These are phyloP conservation scores for Cylindrotheca closterium DNA, from an alignment of 108 stramenopile genomes.

Conservation along the genomic window DNA sequence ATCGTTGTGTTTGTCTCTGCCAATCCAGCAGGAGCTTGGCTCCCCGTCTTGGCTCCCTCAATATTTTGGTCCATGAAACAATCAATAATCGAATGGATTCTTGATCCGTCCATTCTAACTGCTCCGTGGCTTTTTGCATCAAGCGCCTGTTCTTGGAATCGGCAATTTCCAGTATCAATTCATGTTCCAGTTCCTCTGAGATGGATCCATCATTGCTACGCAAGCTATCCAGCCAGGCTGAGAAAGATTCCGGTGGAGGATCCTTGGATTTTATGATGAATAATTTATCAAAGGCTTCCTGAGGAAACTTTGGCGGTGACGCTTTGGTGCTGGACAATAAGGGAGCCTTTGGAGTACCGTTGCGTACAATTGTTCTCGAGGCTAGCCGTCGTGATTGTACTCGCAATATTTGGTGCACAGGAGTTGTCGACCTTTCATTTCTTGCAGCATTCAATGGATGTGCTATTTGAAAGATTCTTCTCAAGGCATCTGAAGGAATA, in stretches of 20 bases:
- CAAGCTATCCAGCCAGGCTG: background rate
- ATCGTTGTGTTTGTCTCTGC: slow-evolving; percentile 2
- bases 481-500: too few relatives aligned
- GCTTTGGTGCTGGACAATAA: background rate
- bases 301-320: background rate
- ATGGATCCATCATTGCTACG: background rate
- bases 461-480: too few relatives aligned
- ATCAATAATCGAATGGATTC: slow-evolving; percentile 4
- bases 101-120: slow-evolving; percentile 13
- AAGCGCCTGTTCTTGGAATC: slow-evolving; percentile 6
- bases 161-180: slow-evolving; percentile 11
- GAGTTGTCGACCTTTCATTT: too few relatives aligned
- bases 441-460: too few relatives aligned
- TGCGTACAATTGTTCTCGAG: background rate
- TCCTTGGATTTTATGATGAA: background rate
- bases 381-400: background rate
- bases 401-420: background rate
- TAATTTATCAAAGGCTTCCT: background rate
- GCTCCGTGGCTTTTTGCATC: slow-evolving; percentile 13
- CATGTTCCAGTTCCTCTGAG: background rate
- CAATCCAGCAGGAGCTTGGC: slow-evolving; percentile 21
- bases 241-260: background rate
- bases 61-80: slow-evolving; percentile 2
- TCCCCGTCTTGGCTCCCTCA: slow-evolving; percentile 7
- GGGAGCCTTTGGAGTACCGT: background rate